Base-by-base conservation (phyloP, 2,329 filamentous ascomycete genomes). In the Trichophyton mentagrophytes region DNA sequence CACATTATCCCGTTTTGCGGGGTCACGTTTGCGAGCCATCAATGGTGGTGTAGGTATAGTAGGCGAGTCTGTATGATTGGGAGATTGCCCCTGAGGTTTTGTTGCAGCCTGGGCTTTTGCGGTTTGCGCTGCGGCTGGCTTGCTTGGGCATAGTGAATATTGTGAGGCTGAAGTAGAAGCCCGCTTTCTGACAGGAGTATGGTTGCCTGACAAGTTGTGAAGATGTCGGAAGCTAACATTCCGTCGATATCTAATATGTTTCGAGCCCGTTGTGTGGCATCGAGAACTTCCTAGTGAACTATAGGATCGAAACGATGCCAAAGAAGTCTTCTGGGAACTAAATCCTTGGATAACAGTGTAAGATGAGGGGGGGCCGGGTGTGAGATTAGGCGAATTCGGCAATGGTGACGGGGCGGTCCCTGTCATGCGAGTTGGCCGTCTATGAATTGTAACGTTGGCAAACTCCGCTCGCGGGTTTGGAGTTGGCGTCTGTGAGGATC, bases 361-460 rank as follows among this genome's bases (percentile, higher is more conserved):
- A 13, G 64, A 60, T 20, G 58, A 63, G 42, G 11, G 30, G n/a
- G 59, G 56, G n/a, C 38, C 49, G 15, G 38, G 15, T 17, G 61
- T 59, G 17, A 30, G 20, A 17, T 5, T 15, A 33, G 42, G 46
- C 13, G 46, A 51, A 47, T n/a, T 22, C 4, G 53, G 57, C 7
- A 44, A 57, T 5, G 53, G 42, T 3, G 57, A 46, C 9, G 60
- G 27, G 40, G 15, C 57, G 13, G 42, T 40, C 25, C 30, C 46
- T 20, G 25, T 9, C 25, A 20, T 11, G 46, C 63, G 64, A 2
- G 66, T 42, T 1, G 70, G 65, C 61, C 69, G 74, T 57, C 84
- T 82, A 67, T 90, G 86, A 56, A 93, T 79, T 0, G 83, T 84
- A 58, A 90, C 82, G 66, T 84, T 87, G 33, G 85, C 80, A 66